Evolutionary conservation across 78 protist genomes (phyloP), one percentile per base, ranked within the genome.

Genomic region (Paratrimastix pyriformis): DNA sequence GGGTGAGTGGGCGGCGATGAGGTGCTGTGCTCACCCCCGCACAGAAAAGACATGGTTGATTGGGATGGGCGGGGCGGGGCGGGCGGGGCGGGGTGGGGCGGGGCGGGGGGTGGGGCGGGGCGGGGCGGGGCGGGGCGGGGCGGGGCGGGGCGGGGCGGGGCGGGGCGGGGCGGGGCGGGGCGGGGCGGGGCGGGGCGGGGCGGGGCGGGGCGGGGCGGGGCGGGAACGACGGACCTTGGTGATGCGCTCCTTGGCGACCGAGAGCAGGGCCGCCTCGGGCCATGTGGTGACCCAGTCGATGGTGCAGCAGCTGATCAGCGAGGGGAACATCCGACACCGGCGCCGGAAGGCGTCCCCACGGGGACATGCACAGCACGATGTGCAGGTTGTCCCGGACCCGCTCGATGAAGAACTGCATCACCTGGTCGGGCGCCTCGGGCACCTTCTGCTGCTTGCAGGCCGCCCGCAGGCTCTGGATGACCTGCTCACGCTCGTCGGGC

Each of bases 201-300:
- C n/a, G 52, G 52, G 52, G 11, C 29, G 52, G 8, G 29, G 8
- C 8, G 8, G 29, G 24, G 24, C 65, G 46, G 4, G 37, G 6
- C 6, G 13, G 45, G 40, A 55, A 0, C 32, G 32, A 43, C 35
- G 54, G 32, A 37, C 32, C 26, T 62, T 5, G 26, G 7, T 37
- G 42, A 85, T 29, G 35, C 46, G 40, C 24, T 29, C 3, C 24
- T n/a, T 2, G 7, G 91, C 85, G 18, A 89, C 90, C 9, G 78
- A 6, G 29, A 30, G 9, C 73, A 88, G 76, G 15, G 91, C 94
- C 26, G 85, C 86, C 13, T 6, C 38, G 21, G 94, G 94, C 94
- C 94, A 90, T 37, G 44, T 40, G 11, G 40, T 38, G 81, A 77
- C 74, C 84, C 84, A 86, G 57, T 86, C 89, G 76, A 86, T 71